Conservation (phyloP, 768 basidiomycete species). For the Pleurotus djamor region DNA sequence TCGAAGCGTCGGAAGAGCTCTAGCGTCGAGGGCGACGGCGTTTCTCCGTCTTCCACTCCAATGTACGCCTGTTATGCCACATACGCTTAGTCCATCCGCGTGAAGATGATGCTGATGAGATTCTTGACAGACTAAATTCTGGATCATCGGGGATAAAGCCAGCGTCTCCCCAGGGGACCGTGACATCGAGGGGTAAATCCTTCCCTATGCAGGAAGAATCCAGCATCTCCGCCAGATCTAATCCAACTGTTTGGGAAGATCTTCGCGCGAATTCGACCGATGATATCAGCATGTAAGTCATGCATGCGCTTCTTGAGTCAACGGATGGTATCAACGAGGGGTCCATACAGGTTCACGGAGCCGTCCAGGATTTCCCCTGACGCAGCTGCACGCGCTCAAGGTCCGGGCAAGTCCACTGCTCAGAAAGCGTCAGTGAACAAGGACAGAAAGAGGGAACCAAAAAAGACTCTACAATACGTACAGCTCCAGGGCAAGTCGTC, state of each 20-base stretch:
- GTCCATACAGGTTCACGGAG: background rate
- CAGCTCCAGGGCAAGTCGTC: conserved; percentile 7
- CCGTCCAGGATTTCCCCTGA: background rate
- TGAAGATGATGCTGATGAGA: background rate
- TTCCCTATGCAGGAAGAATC: background rate
- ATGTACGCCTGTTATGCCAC: background rate
- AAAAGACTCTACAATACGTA: conserved; percentile 8
- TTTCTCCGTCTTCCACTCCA: background rate
- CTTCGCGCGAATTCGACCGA: background rate
- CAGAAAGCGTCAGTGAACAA: background rate
- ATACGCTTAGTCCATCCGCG: too few relatives aligned
- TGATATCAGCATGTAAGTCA: conserved; percentile 5
- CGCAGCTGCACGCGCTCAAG: background rate
- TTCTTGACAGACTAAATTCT: background rate
- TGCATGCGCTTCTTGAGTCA: background rate
- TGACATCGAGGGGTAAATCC: background rate
- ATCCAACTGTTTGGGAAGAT: background rate
- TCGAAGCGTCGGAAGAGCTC: background rate
- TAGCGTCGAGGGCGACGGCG: background rate
- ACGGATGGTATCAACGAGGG: background rate
- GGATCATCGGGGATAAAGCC: background rate
- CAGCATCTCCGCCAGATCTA: background rate
- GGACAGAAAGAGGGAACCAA: conserved; percentile 8
- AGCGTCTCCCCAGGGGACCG: background rate
- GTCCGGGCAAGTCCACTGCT: background rate